phyloP scores from a whole-genome alignment of 352 stramenopile species.

The Thraustochytrium striatum region DNA sequence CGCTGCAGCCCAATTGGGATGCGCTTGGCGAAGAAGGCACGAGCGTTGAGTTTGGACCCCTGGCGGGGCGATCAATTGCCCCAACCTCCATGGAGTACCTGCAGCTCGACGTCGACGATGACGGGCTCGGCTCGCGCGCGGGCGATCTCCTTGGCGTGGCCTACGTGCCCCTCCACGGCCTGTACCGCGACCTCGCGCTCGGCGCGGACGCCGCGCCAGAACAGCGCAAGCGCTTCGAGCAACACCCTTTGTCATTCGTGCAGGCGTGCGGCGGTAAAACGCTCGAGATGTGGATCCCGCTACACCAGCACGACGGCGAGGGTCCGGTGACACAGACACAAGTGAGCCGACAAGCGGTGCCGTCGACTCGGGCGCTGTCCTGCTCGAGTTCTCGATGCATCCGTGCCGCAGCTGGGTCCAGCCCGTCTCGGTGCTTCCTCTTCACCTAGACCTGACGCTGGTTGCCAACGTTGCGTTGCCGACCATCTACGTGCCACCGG shows the following conservation, averaged over 20 bases:
- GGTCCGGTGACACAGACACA: not conserved
- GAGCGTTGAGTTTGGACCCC: conserved; percentile 42
- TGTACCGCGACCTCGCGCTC: conserved; percentile 19
- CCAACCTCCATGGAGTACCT: conserved; percentile 15
- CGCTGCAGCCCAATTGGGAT: conserved; percentile 52
- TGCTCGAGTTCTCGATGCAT: conserved; percentile 13
- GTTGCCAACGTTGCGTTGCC: not conserved
- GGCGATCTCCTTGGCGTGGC: conserved; percentile 42
- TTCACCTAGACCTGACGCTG: conserved; percentile 30
- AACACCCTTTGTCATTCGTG: not conserved
- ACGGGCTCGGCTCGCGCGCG: conserved; percentile 37
- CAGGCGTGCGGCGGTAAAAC: not conserved
- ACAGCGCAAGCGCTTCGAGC: not conserved
- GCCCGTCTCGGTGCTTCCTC: conserved; percentile 5
- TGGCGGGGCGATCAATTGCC: not conserved
- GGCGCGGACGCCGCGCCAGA: not conserved
- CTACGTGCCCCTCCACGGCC: conserved; percentile 20
- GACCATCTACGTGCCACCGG: not conserved
- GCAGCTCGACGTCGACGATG: conserved; percentile 25
- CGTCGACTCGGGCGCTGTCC: not conserved
- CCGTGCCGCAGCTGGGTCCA: not conserved
- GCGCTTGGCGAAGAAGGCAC: conserved; percentile 21
- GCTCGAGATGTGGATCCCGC: conserved; percentile 5
- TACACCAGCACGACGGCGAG: conserved; percentile 3
- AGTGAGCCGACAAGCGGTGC: not conserved